Base-by-base conservation (phyloP, 2,329 filamentous ascomycete genomes). In the Monosporascus sp. region DNA sequence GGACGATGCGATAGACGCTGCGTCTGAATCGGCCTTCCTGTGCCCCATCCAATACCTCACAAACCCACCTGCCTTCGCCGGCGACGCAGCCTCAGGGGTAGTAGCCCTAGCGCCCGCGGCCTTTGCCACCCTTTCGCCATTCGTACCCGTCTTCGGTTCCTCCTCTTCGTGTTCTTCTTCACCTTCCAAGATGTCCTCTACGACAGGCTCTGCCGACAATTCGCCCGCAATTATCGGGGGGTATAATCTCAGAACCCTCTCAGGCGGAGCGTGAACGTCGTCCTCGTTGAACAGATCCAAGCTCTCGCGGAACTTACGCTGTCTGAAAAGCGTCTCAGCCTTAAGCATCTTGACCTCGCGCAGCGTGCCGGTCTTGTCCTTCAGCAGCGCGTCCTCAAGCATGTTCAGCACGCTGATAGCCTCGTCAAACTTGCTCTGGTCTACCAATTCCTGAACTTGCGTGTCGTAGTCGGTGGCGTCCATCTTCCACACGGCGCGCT, bases 401-500 rank as follows among this genome's bases (percentile, higher is more conserved):
- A 97, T 91, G 48, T 82, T 80, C 6, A 97, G 75, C 8, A 99
- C 75, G 64, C 91, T 97, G 57, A 97, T 88, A 0, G 93, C 93
- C 71, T 99, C 95, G 62, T 99, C 93, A 51, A 92, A 89, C 55
- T 83, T 81, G 9, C 80, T 83, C 55, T 81, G 82, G 20, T 85
- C 80, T 1, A 96, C 84, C 25, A 99, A 78, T 59, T 94, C 84
- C 55, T 91, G 83, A 22, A 97, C 84, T 66, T 99, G 94, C 2
- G 85, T 84, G 67, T 96, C 90, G 65, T 99, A 99, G 59, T 92
- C 88, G 38, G 92, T 84, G 3, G 93, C 89, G 58, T 86, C 89
- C 94, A 99, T 97, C 62, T 94, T 88, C 94, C 94, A 99, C 38
- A 99, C 89, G 37, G 82, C 88, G 45, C 94, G 81, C 52, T 97